phyloP scores from a whole-genome alignment of 345 rosid species.

The Salix exigua region DNA sequence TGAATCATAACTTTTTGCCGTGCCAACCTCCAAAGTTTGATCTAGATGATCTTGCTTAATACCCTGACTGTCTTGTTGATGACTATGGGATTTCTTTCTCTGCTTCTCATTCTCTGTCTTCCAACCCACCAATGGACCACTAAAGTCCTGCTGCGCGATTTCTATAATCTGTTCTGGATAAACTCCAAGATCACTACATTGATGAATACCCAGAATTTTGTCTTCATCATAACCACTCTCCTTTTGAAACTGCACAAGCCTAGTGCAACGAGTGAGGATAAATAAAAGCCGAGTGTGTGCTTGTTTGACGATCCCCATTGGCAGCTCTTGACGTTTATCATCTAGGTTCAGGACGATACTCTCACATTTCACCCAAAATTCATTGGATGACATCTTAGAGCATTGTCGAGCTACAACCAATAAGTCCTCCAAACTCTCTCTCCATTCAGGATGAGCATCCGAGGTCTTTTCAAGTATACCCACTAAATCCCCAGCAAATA shows the following conservation, averaged over 20 bases:
- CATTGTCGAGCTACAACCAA: slow-evolving; percentile 69
- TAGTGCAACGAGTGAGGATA: slow-evolving; percentile 84
- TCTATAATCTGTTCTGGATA: slow-evolving; percentile 71
- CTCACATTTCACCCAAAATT: slow-evolving; percentile 89
- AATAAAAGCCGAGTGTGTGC: slow-evolving; percentile 90
- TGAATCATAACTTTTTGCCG: slow-evolving; percentile 79
- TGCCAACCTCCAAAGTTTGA: slow-evolving; percentile 44
- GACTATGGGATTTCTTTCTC: slow-evolving; percentile 36
- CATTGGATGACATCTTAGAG: slow-evolving; percentile 74
- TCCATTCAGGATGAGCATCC: slow-evolving; percentile 66
- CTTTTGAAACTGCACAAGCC: slow-evolving; percentile 95
- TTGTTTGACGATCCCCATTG: slow-evolving; percentile 85
- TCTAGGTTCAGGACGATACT: slow-evolving; percentile 81
- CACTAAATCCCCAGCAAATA: slow-evolving; percentile 86
- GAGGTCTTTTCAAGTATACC: slow-evolving; percentile 66
- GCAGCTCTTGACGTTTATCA: slow-evolving; percentile 86
- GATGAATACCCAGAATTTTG: slow-evolving; percentile 74
- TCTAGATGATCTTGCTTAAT: slow-evolving; percentile 38
- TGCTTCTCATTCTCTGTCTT: slow-evolving; percentile 41
- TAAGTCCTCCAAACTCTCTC: slow-evolving; percentile 73
- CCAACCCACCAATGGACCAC: slow-evolving; percentile 40
- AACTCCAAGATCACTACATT: slow-evolving; percentile 88
- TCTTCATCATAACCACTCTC: slow-evolving; percentile 82
- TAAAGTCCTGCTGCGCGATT: slow-evolving; percentile 48
- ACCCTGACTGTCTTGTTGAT: slow-evolving; percentile 26